phyloP scores from a whole-genome alignment of 352 stramenopile genomes.

The Phytophthora uliginosa region DNA sequence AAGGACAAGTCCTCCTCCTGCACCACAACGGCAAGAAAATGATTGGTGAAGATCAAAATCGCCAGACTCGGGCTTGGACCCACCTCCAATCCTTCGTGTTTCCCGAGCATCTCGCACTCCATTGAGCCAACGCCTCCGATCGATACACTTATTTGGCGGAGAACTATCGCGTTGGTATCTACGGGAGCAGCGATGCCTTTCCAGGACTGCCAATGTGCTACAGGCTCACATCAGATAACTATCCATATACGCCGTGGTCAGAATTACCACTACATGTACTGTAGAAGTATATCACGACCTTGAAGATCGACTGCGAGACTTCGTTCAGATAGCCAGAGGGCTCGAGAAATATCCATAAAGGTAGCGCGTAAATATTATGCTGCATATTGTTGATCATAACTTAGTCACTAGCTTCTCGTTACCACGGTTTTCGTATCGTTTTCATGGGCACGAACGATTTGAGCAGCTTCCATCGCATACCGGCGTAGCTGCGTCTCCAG shows the following conservation, averaged over 20 bases:
- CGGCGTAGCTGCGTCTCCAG: constrained; percentile 32
- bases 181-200: not conserved
- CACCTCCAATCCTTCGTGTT: constrained; percentile 59
- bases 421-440: constrained; percentile 11
- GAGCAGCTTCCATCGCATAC: constrained; percentile 39
- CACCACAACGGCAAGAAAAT: constrained; percentile 55
- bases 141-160: not conserved
- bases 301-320: not conserved
- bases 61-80: constrained; percentile 49
- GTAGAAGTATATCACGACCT: not conserved
- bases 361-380: too few relatives aligned
- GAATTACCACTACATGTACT: too few relatives aligned
- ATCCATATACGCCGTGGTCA: not conserved
- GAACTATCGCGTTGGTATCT: not conserved
- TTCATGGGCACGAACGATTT: constrained; percentile 16
- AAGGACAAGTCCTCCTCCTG: constrained; percentile 48
- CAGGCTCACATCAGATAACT: not conserved
- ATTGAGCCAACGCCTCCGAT: not conserved
- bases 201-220: constrained; percentile 5
- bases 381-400: constrained; percentile 10
- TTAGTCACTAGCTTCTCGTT: constrained; percentile 10
- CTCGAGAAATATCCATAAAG: not conserved
- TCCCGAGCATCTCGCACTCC: not conserved
- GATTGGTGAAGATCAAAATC: constrained; percentile 6
- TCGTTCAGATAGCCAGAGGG: not conserved